A percentile compares a stretch with the other conserved stretches of the same genome.
phyloP scores from a whole-genome alignment of 805 yeast species.

The Alloascoidea africana region DNA sequence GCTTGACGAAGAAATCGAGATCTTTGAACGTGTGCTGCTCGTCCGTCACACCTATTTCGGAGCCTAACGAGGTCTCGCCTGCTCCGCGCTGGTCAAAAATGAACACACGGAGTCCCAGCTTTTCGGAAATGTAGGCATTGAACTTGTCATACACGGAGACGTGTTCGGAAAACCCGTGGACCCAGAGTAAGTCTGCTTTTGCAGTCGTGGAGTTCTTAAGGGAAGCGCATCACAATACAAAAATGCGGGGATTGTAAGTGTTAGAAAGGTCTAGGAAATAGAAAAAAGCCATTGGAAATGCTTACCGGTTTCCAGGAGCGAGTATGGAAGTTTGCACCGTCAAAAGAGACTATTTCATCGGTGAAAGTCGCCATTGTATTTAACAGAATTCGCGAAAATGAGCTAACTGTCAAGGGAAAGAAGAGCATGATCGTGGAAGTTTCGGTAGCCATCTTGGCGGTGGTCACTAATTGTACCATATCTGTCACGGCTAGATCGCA shows the following conservation, averaged over 20 bases:
- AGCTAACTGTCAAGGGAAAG: no score
- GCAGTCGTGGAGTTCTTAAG: not conserved
- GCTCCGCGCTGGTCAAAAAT: conserved; percentile 68
- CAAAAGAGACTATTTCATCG: not conserved
- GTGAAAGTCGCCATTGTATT: not conserved
- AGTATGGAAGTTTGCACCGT: not conserved
- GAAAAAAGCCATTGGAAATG: no score
- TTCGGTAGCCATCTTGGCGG: no score
- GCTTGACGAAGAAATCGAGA: conserved; percentile 39
- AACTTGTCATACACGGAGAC: not conserved
- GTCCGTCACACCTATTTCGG: conserved; percentile 36
- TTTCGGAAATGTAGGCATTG: not conserved
- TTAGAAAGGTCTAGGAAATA: no score
- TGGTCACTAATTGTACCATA: no score
- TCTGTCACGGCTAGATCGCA: no score
- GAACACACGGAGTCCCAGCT: conserved; percentile 52
- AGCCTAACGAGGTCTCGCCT: conserved; percentile 45
- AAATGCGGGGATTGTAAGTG: no score
- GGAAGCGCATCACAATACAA: no score
- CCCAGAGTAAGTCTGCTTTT: not conserved
- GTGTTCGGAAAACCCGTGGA: conserved; percentile 3
- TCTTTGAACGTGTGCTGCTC: conserved; percentile 43
- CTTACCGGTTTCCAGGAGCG: no score
- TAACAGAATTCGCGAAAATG: no score
- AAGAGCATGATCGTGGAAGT: no score